Percentiles rank a stretch among this genome's conserved stretches.
phyloP scores from a whole-genome alignment of 2,329 filamentous ascomycete genomes.

The Alternaria sp. region DNA sequence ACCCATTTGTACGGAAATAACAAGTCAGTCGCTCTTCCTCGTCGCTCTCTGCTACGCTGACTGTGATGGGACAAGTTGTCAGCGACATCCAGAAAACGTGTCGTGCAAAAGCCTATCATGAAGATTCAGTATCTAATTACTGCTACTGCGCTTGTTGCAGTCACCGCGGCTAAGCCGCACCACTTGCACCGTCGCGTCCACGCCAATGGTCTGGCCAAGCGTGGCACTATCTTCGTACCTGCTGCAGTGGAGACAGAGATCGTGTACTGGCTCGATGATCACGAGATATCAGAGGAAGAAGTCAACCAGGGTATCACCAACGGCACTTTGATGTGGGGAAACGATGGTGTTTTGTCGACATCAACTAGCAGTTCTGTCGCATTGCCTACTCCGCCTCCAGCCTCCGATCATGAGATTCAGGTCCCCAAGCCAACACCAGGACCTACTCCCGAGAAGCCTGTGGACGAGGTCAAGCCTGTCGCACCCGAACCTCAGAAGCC shows the following conservation, averaged over 20 bases:
- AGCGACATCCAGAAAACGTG: conserved; percentile 4
- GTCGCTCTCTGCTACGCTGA: conserved; percentile 10
- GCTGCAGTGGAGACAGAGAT: conserved; percentile 70
- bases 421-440: conserved; percentile 10
- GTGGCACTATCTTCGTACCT: conserved; percentile 58
- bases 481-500: background rate
- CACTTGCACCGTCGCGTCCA: conserved; percentile 64
- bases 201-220: conserved; percentile 55
- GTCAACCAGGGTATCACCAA: conserved; percentile 76
- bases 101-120: conserved; percentile 35
- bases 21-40: conserved; percentile 16
- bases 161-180: conserved; percentile 67
- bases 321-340: conserved; percentile 71
- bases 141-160: conserved; percentile 53
- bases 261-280: conserved; percentile 75
- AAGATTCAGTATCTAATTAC: conserved; percentile 49
- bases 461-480: background rate
- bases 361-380: conserved; percentile 24
- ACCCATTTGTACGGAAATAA: conserved; percentile 3
- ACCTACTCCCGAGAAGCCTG: conserved; percentile 1
- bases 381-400: conserved; percentile 30
- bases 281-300: conserved; percentile 67
- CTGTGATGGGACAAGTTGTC: conserved; percentile 11
- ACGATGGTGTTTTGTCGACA: conserved; percentile 63
- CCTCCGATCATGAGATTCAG: conserved; percentile 13